Percentiles rank a stretch among this genome's conserved stretches.
Conservation (phyloP, 2,329 filamentous ascomycete species). For the Dactylellina parvicollis region DNA sequence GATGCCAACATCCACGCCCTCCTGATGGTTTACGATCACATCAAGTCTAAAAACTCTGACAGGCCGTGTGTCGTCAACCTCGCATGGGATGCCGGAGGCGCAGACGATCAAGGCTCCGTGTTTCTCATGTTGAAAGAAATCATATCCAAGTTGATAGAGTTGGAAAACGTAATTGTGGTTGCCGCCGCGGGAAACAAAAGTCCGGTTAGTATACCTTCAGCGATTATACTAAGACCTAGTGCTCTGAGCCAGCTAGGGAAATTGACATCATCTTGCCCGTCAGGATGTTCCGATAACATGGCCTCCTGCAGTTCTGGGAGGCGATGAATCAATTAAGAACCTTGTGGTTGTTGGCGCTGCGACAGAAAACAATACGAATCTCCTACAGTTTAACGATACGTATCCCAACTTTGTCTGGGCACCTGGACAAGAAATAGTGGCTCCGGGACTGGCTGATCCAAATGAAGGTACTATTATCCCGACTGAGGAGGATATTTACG, state of each 20-base stretch:
- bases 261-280: not conserved
- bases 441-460: not conserved
- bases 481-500: not conserved
- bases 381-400: not conserved
- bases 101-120: too few relatives aligned
- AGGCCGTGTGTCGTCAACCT: conserved; percentile 13
- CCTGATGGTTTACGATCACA: conserved; percentile 23
- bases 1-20: not conserved
- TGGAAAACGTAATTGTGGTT: conserved; percentile 7
- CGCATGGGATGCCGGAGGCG: not conserved
- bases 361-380: not conserved
- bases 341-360: not conserved
- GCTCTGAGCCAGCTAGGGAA: not conserved
- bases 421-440: not conserved
- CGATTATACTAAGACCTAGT: too few relatives aligned
- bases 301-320: not conserved
- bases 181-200: not conserved
- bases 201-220: not conserved
- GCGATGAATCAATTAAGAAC: not conserved
- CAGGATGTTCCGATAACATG: not conserved
- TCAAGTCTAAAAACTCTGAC: not conserved
- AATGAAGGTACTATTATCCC: too few relatives aligned
- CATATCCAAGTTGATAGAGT: not conserved
- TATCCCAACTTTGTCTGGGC: conserved; percentile 4
- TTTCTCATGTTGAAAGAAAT: not conserved